Evolutionary conservation across 305 asterid species (phyloP).

Genomic region (Plantago coronopus): DNA sequence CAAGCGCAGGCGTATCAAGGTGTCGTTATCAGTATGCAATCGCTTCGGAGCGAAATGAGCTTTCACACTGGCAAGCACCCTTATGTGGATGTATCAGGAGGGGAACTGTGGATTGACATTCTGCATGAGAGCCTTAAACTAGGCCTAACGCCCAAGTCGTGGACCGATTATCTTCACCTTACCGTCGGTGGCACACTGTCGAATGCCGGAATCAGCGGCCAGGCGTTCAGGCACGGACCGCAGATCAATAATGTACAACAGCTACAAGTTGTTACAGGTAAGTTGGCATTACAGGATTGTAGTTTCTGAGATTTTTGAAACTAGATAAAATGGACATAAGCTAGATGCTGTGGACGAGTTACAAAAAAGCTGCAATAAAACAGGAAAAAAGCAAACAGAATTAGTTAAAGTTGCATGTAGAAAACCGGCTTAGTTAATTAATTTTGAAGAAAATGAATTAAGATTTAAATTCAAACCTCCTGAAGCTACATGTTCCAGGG

Average conservation of each 20-base stretch:
- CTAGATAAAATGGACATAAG: too few relatives aligned
- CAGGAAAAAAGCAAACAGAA: background rate
- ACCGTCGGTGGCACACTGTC: conserved; percentile 95
- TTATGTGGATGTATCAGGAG: conserved; percentile 75
- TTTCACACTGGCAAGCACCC: conserved; percentile 48
- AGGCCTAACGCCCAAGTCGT: conserved; percentile 83
- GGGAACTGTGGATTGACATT: conserved; percentile 84
- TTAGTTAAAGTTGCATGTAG: too few relatives aligned
- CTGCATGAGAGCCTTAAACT: conserved; percentile 70
- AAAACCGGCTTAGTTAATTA: too few relatives aligned
- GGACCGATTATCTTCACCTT: conserved; percentile 95
- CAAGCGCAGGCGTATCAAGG: conserved; percentile 81
- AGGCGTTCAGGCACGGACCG: conserved; percentile 88
- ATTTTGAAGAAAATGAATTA: too few relatives aligned
- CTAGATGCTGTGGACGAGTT: too few relatives aligned
- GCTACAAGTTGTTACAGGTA: conserved; percentile 92
- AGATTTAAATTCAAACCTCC: too few relatives aligned
- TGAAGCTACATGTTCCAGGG: too few relatives aligned
- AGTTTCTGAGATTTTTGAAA: background rate
- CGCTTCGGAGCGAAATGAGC: conserved; percentile 48
- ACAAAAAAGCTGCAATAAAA: background rate
- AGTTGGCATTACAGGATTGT: conserved; percentile 16
- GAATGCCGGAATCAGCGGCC: conserved; percentile 93
- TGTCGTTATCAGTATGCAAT: conserved; percentile 63
- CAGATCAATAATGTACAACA: conserved; percentile 86